Evolutionary conservation across 2,329 filamentous ascomycete genomes (phyloP).

Genomic region (Colletotrichum tanaceti): DNA sequence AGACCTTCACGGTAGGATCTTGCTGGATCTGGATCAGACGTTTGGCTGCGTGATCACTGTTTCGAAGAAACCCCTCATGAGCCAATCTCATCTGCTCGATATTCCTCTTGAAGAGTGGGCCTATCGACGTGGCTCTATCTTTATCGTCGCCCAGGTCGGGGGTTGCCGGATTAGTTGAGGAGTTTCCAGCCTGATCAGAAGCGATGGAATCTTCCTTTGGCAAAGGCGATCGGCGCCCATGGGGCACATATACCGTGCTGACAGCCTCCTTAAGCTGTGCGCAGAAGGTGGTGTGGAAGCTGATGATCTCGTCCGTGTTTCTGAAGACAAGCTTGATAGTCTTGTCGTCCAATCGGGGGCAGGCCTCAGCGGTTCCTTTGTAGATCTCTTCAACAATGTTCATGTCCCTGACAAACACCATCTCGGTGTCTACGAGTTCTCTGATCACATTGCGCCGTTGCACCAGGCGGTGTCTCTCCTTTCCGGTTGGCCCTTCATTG

Average conservation of each 20-base stretch:
- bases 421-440: conserved; percentile 92
- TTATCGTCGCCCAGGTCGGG: conserved; percentile 62
- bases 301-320: conserved; percentile 90
- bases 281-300: conserved; percentile 84
- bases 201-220: conserved; percentile 56
- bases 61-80: conserved; percentile 72
- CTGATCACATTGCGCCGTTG: conserved; percentile 88
- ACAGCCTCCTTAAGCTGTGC: conserved; percentile 84
- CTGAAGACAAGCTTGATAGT: conserved; percentile 93
- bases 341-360: conserved; percentile 80
- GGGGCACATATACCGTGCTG: conserved; percentile 80
- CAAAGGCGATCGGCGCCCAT: conserved; percentile 57
- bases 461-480: conserved; percentile 77
- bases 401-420: conserved; percentile 92
- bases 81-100: conserved; percentile 70
- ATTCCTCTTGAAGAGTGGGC: conserved; percentile 65
- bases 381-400: conserved; percentile 98
- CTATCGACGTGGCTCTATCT: conserved; percentile 65
- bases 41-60: conserved; percentile 71
- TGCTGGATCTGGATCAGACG: conserved; percentile 72
- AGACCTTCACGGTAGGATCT: conserved; percentile 77
- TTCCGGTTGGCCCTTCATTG: conserved; percentile 57
- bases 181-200: conserved; percentile 51
- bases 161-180: conserved; percentile 50
- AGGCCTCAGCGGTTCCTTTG: conserved; percentile 88